Percentiles rank a stretch among this genome's conserved stretches.
Conservation (phyloP, 192 early-diverging fungal genomes). For the Backusella parvicylindrica region DNA sequence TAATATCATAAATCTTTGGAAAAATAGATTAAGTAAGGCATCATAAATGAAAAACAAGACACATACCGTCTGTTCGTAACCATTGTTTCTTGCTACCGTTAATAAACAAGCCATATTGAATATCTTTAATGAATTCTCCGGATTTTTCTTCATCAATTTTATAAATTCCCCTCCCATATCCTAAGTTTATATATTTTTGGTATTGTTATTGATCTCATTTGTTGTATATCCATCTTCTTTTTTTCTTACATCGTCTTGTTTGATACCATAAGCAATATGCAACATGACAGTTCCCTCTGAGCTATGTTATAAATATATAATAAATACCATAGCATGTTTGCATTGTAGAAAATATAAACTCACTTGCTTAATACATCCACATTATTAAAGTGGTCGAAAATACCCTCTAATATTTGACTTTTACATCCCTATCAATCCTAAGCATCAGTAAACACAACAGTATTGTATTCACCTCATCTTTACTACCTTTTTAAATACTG, state of each 20-base stretch:
- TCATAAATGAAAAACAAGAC: not conserved
- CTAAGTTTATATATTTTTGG: not conserved
- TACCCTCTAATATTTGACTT: slow-evolving; percentile 49
- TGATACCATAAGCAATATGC: slow-evolving; percentile 67
- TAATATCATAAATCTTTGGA: slow-evolving; percentile 39
- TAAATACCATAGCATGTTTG: slow-evolving; percentile 14
- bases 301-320: slow-evolving; percentile 43
- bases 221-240: slow-evolving; percentile 13
- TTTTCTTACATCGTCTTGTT: slow-evolving; percentile 63
- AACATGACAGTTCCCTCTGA: slow-evolving; percentile 69
- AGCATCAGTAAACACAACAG: too few relatives aligned
- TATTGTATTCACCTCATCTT: too few relatives aligned
- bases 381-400: slow-evolving; percentile 56
- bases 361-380: slow-evolving; percentile 9
- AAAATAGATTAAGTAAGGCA: not conserved
- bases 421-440: slow-evolving; percentile 44
- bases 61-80: slow-evolving; percentile 60
- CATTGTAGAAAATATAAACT: too few relatives aligned
- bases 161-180: slow-evolving; percentile 51
- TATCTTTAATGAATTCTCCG: slow-evolving; percentile 41
- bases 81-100: slow-evolving; percentile 63
- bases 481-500: slow-evolving; percentile 59
- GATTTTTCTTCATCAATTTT: slow-evolving; percentile 48
- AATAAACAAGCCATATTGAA: slow-evolving; percentile 68
- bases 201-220: not conserved